Percentiles rank a stretch among this genome's conserved stretches.
These are phyloP conservation scores for Cichorium intybus DNA, from an alignment of 140 eudicot species.

Conservation along the genomic window DNA sequence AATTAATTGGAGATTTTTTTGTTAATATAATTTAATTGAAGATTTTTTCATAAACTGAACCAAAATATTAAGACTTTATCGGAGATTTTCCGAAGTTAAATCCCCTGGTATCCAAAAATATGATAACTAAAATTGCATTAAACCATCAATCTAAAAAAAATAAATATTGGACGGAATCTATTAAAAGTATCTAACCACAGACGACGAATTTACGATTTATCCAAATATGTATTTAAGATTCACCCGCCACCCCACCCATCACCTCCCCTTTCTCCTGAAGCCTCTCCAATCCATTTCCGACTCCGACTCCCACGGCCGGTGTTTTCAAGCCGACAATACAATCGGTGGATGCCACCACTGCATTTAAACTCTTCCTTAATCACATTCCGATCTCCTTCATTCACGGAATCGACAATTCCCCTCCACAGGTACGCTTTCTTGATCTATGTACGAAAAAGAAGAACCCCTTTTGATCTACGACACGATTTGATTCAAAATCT, in stretches of 20 bases:
- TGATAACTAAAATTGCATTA: too few relatives aligned
- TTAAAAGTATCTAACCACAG: not conserved
- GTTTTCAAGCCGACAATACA: not conserved
- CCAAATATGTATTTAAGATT: not conserved
- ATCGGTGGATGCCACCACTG: not conserved
- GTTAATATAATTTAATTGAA: too few relatives aligned
- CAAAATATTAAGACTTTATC: too few relatives aligned
- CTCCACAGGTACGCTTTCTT: not conserved
- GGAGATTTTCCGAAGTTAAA: too few relatives aligned
- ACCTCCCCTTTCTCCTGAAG: not conserved
- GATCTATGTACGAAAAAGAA: not conserved
- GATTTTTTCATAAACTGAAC: too few relatives aligned
- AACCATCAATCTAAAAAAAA: too few relatives aligned
- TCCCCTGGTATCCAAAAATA: too few relatives aligned
- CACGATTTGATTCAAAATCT: slow-evolving; percentile 1
- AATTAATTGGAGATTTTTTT: too few relatives aligned
- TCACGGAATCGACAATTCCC: not conserved
- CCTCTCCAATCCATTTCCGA: not conserved
- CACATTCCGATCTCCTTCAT: not conserved
- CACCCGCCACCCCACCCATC: not conserved
- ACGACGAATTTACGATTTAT: too few relatives aligned
- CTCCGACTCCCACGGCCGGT: not conserved
- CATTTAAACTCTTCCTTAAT: not conserved
- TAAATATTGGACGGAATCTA: not conserved
- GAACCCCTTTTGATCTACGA: not conserved